phyloP scores from a whole-genome alignment of 768 basidiomycete species.

The Leucosporidium scottii region DNA sequence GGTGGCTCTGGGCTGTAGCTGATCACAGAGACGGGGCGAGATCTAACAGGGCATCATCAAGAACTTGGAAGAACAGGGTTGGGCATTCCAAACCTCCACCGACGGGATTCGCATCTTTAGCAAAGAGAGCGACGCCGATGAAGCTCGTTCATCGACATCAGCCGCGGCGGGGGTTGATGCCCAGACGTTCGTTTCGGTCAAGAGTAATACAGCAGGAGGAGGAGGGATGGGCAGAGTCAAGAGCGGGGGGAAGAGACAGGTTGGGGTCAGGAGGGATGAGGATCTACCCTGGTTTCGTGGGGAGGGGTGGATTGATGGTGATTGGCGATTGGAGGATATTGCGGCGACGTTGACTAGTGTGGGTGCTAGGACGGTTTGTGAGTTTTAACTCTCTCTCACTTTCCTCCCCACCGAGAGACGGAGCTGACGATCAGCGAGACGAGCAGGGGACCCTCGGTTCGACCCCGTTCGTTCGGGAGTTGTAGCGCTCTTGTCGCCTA shows the following conservation, averaged over 20 bases:
- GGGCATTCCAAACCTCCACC: conserved; percentile 10
- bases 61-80: conserved; percentile 20
- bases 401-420: neutral
- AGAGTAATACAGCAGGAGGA: neutral
- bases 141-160: no score
- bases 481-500: conserved; percentile 1
- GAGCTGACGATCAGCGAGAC: neutral
- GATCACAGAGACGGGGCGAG: no score
- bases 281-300: conserved; percentile 23
- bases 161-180: no score
- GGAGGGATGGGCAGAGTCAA: neutral
- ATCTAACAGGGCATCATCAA: conserved; percentile 21
- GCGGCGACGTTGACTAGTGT: neutral
- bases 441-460: conserved; percentile 20
- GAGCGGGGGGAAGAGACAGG: neutral
- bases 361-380: neutral
- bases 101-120: conserved; percentile 20
- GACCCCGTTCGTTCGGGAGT: conserved; percentile 5
- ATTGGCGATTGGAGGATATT: conserved; percentile 23
- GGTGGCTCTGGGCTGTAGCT: no score
- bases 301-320: conserved; percentile 28
- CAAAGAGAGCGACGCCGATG: conserved; percentile 3
- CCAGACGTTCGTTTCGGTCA: neutral
- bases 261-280: conserved; percentile 19
- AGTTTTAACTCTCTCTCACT: neutral